These are phyloP conservation scores for Acer negundo DNA, from an alignment of 345 rosid species.

Conservation along the genomic window DNA sequence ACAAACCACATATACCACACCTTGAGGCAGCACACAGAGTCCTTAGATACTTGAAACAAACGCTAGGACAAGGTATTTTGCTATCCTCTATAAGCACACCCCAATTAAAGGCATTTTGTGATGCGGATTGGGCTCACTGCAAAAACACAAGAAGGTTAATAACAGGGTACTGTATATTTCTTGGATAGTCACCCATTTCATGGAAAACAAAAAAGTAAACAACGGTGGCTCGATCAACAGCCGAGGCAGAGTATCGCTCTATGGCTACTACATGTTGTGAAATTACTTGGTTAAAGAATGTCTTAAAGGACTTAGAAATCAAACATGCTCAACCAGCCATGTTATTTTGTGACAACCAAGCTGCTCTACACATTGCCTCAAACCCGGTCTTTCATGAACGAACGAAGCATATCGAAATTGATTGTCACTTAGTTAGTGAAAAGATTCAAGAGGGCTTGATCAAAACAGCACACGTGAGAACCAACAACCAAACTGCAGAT, in stretches of 20 bases:
- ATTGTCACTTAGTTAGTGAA: slow-evolving; percentile 3
- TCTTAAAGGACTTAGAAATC: neutral
- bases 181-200: slow-evolving; percentile 7
- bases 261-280: slow-evolving; percentile 3
- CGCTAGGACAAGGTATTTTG: slow-evolving; percentile 5
- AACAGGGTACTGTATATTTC: neutral
- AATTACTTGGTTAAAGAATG: neutral
- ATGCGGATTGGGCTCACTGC: neutral
- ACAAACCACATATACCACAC: slow-evolving; percentile 7
- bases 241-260: neutral
- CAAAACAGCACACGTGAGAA: neutral
- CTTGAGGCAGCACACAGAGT: neutral
- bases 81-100: neutral
- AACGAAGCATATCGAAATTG: neutral
- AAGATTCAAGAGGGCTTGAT: slow-evolving; percentile 12
- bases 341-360: neutral
- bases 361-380: neutral
- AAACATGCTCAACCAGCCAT: neutral
- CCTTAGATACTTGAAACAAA: neutral
- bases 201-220: slow-evolving; percentile 15
- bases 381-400: too few relatives aligned
- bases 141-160: neutral
- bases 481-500: slow-evolving; percentile 2
- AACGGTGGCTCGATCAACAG: neutral
- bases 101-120: neutral